Evolutionary conservation across 257 asterid species (phyloP).

Genomic region (Nyctanthes arbortristis): DNA sequence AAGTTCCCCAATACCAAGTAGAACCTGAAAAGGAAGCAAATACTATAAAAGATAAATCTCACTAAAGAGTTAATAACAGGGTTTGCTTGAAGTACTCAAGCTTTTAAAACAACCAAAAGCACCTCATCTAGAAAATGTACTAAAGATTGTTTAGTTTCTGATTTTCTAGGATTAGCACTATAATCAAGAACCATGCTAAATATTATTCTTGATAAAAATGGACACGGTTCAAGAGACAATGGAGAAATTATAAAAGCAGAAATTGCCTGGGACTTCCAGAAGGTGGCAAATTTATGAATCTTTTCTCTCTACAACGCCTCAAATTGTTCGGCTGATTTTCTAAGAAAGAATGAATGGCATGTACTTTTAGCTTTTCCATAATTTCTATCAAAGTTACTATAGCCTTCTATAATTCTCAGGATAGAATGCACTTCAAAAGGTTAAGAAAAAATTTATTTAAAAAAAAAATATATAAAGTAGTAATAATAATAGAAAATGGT

Average conservation of each 20-base stretch:
- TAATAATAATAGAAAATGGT: too few relatives aligned
- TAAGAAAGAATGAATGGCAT: background rate
- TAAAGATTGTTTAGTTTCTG: background rate
- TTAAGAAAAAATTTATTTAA: too few relatives aligned
- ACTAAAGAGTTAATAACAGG: background rate
- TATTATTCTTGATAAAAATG: background rate
- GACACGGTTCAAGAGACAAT: background rate
- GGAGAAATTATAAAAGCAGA: background rate
- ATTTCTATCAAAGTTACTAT: background rate
- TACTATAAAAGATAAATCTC: background rate
- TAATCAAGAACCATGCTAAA: background rate
- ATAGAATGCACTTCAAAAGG: background rate
- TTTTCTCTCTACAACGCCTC: background rate
- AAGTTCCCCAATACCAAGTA: conserved; percentile 83
- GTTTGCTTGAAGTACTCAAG: background rate
- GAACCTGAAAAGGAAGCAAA: conserved; percentile 56
- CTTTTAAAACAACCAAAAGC: background rate
- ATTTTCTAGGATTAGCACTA: background rate
- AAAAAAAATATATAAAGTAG: too few relatives aligned
- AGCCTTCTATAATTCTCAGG: background rate
- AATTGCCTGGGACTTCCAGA: background rate
- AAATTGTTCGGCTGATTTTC: background rate
- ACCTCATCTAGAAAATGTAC: conserved; percentile 10
- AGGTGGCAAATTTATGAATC: background rate
- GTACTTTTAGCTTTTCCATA: background rate